phyloP scores from a whole-genome alignment of 352 stramenopile genomes.

The Phytophthora megakarya region DNA sequence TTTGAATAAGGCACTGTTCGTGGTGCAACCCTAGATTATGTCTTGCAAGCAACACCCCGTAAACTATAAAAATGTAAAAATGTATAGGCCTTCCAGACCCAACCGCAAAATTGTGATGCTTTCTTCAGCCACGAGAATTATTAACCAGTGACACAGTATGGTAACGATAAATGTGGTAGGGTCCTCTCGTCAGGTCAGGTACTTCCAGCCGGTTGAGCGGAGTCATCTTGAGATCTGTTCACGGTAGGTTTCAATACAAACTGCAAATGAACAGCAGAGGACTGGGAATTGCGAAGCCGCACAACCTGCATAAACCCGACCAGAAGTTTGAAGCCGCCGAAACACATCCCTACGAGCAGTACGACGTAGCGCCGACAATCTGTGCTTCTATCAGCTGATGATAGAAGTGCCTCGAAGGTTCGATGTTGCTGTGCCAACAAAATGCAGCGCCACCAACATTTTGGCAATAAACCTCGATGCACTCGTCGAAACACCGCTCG shows the following conservation, averaged over 20 bases:
- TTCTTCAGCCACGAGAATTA: background rate
- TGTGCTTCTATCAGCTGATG: too few species aligned
- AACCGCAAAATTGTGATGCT: too few species aligned
- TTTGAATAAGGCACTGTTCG: too few species aligned
- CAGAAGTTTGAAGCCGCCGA: background rate
- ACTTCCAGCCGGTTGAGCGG: background rate
- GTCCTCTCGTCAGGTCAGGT: slow-evolving; percentile 5
- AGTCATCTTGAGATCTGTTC: slow-evolving; percentile 11
- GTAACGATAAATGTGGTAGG: slow-evolving; percentile 12
- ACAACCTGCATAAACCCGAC: background rate
- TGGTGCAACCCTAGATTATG: too few species aligned
- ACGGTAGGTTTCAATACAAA: background rate
- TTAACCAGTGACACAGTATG: slow-evolving; percentile 5
- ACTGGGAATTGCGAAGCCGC: background rate
- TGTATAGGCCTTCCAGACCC: too few species aligned
- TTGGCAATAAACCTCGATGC: too few species aligned
- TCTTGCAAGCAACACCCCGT: too few species aligned
- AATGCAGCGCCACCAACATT: too few species aligned
- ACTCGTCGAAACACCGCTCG: too few species aligned
- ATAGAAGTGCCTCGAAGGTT: background rate
- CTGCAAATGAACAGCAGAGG: slow-evolving; percentile 5
- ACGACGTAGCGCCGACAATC: too few species aligned
- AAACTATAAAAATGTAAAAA: too few species aligned
- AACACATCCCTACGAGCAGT: background rate
- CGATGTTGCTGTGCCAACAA: too few species aligned